Evolutionary conservation across 257 asterid genomes (phyloP), one percentile per base, ranked within the genome.

Genomic region (Salvia hispanica): DNA sequence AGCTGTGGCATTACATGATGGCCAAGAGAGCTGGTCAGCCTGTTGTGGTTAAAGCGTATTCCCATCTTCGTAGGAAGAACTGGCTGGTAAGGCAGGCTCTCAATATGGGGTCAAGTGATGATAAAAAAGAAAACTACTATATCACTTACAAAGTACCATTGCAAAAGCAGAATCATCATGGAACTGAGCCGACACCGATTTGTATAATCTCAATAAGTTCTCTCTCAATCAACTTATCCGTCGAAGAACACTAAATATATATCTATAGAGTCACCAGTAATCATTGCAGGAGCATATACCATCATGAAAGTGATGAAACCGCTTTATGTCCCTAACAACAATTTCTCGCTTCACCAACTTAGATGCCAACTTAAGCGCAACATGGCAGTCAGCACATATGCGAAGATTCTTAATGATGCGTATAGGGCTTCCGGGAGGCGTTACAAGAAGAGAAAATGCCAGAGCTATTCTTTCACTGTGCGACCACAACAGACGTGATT

Each of bases 381-480:
- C 83, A 79, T 91, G 97, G 76, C 97, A 91, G 73, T 91, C 97
- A 64, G 70, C 66, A 75, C 96, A 91, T 67, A 91, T 85, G 4
- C 95, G 81, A 13, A 88, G 89, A 79, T 91, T 91, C 79, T 90
- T 90, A 45, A 90, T 82, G 65, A 92, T 90, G 45, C 91, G 89
- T 57, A 92, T 82, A 34, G 95, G 93, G 74, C 85, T 82, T 72
- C 91, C 86, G 7, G 81, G 66, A 18, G 94, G 89, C 55, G 73
- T 81, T 79, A 88, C 78, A 46, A 86, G 39, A 57, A 92, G 89
- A 62, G 96, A 93, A 80, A 75, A 92, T 62, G 96, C 93, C 71
- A 92, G 71, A 75, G 98, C 96, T 69, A 90, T 74, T 73, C 97
- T 88, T 75, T 92, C 98, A 61, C 98, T 92, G 69, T 92, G 98